Percentiles rank a stretch among this genome's conserved stretches.
Conservation (phyloP, 176 grass and related monocot genomes). For the Lolium multiflorum region DNA sequence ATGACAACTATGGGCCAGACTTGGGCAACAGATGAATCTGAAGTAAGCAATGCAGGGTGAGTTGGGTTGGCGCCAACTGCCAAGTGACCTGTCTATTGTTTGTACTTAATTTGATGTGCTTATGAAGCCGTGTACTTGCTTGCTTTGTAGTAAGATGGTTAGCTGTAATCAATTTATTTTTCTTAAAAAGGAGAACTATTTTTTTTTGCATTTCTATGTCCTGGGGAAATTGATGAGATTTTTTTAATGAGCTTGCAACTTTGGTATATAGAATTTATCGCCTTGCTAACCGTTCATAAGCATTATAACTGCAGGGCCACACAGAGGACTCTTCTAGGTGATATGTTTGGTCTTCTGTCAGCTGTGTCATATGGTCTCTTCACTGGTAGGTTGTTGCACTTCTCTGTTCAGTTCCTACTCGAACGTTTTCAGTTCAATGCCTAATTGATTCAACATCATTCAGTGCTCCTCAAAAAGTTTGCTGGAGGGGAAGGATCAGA, state of each 20-base stretch:
- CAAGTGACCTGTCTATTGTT: neutral
- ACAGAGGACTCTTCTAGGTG: constrained; percentile 84
- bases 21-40: constrained; percentile 91
- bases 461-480: constrained; percentile 97
- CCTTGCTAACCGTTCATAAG: neutral
- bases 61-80: constrained; percentile 13
- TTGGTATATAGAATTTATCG: neutral
- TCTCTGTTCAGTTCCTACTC: neutral
- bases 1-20: constrained; percentile 99
- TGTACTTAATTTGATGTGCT: neutral
- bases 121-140: neutral
- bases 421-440: neutral
- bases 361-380: constrained; percentile 88
- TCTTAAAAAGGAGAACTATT: neutral
- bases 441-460: constrained; percentile 47
- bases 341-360: constrained; percentile 95
- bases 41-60: constrained; percentile 71
- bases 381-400: constrained; percentile 63
- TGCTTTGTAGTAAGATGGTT: constrained; percentile 17
- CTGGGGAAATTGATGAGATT: neutral
- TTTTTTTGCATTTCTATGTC: neutral
- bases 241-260: neutral
- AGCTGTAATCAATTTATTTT: neutral
- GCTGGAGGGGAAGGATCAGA: constrained; percentile 88
- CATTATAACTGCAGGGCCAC: constrained; percentile 57